Base-by-base conservation (phyloP, 768 basidiomycete genomes). In the Panellus pusillus region DNA sequence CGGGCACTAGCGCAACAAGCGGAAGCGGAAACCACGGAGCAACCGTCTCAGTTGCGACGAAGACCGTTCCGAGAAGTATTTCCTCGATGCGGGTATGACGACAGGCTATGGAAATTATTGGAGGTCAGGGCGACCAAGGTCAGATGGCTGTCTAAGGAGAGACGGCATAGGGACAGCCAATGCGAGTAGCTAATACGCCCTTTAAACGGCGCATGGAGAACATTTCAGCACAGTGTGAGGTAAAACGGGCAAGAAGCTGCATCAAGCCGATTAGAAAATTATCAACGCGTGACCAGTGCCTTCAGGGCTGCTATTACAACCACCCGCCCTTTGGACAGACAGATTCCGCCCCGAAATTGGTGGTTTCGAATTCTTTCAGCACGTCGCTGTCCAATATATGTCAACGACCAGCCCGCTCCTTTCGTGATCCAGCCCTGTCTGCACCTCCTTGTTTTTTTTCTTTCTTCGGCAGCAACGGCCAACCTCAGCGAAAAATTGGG, bases 341-440 rank as follows among this genome's bases (percentile, higher is more conserved):
- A 24, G 35, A 49, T 55, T 20, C 38, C 24, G 24, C 24, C 24
- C 24, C 24, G 24, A 24, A 24, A 24, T 24, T 24, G 24, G 24
- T 2, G 6, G 24, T 24, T 24, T 24, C 24, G 24, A 24, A 24
- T 24, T 24, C 24, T 24, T 24, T 24, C 24, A 38, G 6, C 9
- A 15, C 39, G 44, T 41, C 55, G 45, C 47, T 52, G 50, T 52
- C 50, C 15, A 51, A 51, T 51, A 24, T 24, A 32, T 57, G 48
- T 54, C 51, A 6, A 29, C 44, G 47, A 38, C 39, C 24, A 45
- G 38, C 31, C 67, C 64, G 65, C 54, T 66, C 59, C 42, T 57
- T 60, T 66, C 66, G 63, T 66, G 65, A 66, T 68, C 50, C 50
- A 36, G 37, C 39, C 40, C 48, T 4, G 13, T 24, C 45, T 57